Base-by-base conservation (phyloP, 2,329 filamentous ascomycete genomes). In the Fusarium zealandicum region DNA sequence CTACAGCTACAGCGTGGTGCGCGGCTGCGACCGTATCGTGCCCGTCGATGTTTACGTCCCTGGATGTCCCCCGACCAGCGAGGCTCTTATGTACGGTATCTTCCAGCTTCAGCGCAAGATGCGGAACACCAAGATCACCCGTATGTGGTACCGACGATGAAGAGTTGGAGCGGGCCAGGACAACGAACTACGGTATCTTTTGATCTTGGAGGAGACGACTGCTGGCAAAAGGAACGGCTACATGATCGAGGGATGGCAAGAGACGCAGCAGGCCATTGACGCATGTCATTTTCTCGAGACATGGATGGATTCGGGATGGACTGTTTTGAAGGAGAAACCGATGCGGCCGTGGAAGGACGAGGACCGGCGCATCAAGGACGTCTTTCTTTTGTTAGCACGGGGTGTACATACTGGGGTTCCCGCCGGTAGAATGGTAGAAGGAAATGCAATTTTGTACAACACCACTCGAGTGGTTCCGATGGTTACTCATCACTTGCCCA, bases 41-140 rank as follows among this genome's bases (percentile, higher is more conserved):
- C 90, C 90, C 5, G 90, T 92, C 51, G 90, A 93, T 73, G 83
- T 92, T 37, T 93, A 92, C 71, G 88, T 92, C 4, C 89, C 89
- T 18, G 89, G 89, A 2, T 92, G 89, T 79, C 82, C 83, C 66
- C 86, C 80, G 16, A 82, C 83, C 10, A 78, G 75, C 52, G 83
- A 86, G 73, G 83, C 83, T n/a, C 70, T 87, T 57, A 85, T 86
- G 82, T 86, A 86, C 72, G 81, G 87, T 9, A 87, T 92, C 69
- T 89, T 92, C 75, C 86, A 90, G 74, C 73, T 92, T 51, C 88
- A 92, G 76, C 86, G 86, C 73, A 91, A 91, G 82, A 90, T 91
- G 82, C 78, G 88, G 44, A 76, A 81, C 63, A 83, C 81, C 49
- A 76, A 77, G 67, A 82, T 82, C 54, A 81, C 78, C 18, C 69